Base-by-base conservation (phyloP, 768 basidiomycete species). In the Termitomyces sp. region DNA sequence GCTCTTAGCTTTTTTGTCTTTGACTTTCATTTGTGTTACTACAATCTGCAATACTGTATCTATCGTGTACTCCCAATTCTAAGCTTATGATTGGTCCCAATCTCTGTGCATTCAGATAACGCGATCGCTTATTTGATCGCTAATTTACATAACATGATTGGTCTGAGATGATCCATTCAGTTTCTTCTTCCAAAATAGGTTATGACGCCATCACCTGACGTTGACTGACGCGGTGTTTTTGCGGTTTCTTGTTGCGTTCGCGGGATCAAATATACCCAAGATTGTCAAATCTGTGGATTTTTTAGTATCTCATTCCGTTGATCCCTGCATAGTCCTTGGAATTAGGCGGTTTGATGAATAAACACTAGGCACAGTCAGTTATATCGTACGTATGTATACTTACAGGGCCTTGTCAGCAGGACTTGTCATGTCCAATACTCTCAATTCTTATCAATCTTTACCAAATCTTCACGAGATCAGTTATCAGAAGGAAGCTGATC, bases 41-140 rank as follows among this genome's bases (percentile, higher is more conserved):
- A 64, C 67, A 64, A 55, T 62, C 58, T 63, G 61, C 67, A 66
- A 62, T 71, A 67, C 45, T 69, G 65, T 69, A 69, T 67, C 67
- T 63, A 64, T 62, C 59, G 53, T 66, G 69, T 70, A 64, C 65
- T 61, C 62, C 57, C 51, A 55, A 53, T 45, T 52, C 54, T 56
- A 51, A 50, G 51, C 52, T 24, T 55, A 48, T 47, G 48, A 58
- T 62, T 52, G 59, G 57, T 56, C 36, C 1, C 30, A 22, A 8
- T 12, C 4, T 47, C 46, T 46, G 16, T 32, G 43, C 18, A 52
- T 53, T 57, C 34, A 55, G 58, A 59, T 61, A 40, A 44, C 44
- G 18, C 39, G 40, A 55, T 57, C 59, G 59, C 53, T 54, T 52
- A 54, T 54, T 45, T 55, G 50, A 56, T 47, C 44, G 18, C 40